Conservation (phyloP, 2,329 filamentous ascomycete genomes). For the Samsoniella hepiali region DNA sequence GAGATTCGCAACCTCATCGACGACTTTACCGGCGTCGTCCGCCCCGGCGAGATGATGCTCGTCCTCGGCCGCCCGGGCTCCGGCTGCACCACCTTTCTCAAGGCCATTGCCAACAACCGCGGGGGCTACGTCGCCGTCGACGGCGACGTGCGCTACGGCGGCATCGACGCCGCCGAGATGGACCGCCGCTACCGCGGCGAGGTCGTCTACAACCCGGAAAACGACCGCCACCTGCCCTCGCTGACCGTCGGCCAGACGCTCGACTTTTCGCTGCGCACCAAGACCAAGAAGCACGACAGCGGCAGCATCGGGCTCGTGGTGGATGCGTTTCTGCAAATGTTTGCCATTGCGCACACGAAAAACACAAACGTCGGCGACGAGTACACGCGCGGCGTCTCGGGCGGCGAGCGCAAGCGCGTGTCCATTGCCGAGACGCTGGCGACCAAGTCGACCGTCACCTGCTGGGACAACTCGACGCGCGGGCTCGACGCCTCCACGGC, state of each 20-base stretch:
- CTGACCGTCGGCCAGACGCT: constrained; percentile 77
- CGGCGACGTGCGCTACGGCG: constrained; percentile 65
- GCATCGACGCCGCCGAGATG: constrained; percentile 43
- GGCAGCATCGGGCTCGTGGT: constrained; percentile 66
- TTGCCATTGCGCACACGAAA: constrained; percentile 72
- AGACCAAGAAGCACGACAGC: constrained; percentile 65
- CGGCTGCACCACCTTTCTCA: constrained; percentile 75
- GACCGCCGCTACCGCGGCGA: constrained; percentile 55
- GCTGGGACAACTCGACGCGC: constrained; percentile 77
- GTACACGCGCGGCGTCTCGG: constrained; percentile 68
- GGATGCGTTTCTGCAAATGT: constrained; percentile 70
- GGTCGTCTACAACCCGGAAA: constrained; percentile 65
- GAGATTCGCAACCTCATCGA: constrained; percentile 30
- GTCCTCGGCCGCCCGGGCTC: constrained; percentile 67
- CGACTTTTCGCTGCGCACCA: constrained; percentile 70
- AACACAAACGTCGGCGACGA: constrained; percentile 75
- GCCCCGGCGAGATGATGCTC: constrained; percentile 38
- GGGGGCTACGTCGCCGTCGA: constrained; percentile 62
- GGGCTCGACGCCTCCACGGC: constrained; percentile 79
- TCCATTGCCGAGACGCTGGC: constrained; percentile 75
- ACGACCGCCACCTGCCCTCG: constrained; percentile 70
- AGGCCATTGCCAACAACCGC: constrained; percentile 69
- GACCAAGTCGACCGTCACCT: constrained; percentile 68
- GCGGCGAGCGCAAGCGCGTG: constrained; percentile 77
- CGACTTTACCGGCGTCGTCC: constrained; percentile 35